phyloP scores from a whole-genome alignment of 2,329 filamentous ascomycete genomes.

The Ophiostoma sp. region DNA sequence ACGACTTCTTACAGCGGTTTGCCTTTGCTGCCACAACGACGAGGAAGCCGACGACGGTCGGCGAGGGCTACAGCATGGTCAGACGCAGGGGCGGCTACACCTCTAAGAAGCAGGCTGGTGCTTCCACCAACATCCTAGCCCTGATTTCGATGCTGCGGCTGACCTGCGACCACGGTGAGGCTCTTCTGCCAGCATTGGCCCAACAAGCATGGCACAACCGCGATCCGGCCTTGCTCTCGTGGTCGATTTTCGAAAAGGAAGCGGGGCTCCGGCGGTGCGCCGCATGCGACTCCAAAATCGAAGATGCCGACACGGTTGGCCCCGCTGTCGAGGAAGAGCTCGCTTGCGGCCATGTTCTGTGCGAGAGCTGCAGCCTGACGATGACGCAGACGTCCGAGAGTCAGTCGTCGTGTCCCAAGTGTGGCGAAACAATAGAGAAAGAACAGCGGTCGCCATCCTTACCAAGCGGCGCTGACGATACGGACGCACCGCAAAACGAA shows the following conservation, averaged over 20 bases:
- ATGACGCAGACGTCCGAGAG: not conserved
- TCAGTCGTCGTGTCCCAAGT: not conserved
- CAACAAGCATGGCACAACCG: not conserved
- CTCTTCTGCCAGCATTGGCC: not conserved
- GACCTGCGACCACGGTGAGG: constrained; percentile 10
- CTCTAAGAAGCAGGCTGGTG: not conserved
- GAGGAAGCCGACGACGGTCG: not conserved
- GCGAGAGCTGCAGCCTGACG: constrained; percentile 2
- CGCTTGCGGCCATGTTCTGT: not conserved
- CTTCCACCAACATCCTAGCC: not conserved
- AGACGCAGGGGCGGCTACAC: no score
- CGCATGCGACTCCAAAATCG: not conserved
- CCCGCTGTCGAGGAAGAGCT: constrained; percentile 1
- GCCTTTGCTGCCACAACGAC: not conserved
- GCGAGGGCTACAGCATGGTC: no score
- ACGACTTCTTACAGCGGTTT: not conserved
- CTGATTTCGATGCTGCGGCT: constrained; percentile 4
- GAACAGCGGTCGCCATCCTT: not conserved
- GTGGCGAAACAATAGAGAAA: not conserved
- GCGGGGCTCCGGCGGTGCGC: not conserved
- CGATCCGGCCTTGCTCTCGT: constrained; percentile 1
- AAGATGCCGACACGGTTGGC: not conserved
- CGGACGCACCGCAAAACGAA: not conserved
- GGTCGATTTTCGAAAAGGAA: not conserved
- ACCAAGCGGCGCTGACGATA: not conserved